Evolutionary conservation across 352 stramenopile species (phyloP).

Genomic region (Phytophthora quininea): DNA sequence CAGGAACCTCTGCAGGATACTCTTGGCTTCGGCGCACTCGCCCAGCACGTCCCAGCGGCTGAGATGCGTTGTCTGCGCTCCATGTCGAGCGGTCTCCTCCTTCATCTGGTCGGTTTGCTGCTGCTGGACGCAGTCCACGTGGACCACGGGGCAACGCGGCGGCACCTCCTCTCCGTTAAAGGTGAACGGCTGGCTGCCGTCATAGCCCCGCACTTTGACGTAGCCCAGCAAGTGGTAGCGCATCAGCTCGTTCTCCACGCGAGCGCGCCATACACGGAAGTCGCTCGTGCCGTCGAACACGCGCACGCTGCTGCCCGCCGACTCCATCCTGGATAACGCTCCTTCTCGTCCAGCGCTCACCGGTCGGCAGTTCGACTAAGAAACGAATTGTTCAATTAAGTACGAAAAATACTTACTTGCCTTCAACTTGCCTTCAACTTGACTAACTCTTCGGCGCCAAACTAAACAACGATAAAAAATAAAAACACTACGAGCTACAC

Average conservation of each 20-base stretch:
- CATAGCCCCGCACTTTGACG: conserved; percentile 48
- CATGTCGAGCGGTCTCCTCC: conserved; percentile 19
- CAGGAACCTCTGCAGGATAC: conserved; percentile 52
- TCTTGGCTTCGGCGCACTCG: conserved; percentile 53
- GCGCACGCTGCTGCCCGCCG: conserved; percentile 17
- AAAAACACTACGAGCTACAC: background rate
- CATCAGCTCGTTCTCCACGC: conserved; percentile 57
- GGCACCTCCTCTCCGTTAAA: conserved; percentile 55
- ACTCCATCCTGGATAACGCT: conserved; percentile 13
- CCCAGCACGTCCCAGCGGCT: conserved; percentile 44
- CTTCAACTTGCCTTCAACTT: background rate
- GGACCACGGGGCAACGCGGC: conserved; percentile 30
- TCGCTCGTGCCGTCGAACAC: conserved; percentile 55
- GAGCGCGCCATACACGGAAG: conserved; percentile 50
- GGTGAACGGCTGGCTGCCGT: conserved; percentile 49
- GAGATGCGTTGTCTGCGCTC: conserved; percentile 26
- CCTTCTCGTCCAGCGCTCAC: background rate
- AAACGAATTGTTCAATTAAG: too few relatives aligned
- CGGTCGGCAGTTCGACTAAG: background rate
- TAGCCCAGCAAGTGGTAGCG: conserved; percentile 57
- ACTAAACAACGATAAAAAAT: background rate
- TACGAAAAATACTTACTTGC: too few relatives aligned
- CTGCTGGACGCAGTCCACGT: conserved; percentile 18
- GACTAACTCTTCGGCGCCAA: background rate
- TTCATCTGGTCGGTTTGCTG: background rate